These are phyloP conservation scores for Aspergillus sojae DNA, from an alignment of 2,329 filamentous ascomycete species.

Conservation along the genomic window DNA sequence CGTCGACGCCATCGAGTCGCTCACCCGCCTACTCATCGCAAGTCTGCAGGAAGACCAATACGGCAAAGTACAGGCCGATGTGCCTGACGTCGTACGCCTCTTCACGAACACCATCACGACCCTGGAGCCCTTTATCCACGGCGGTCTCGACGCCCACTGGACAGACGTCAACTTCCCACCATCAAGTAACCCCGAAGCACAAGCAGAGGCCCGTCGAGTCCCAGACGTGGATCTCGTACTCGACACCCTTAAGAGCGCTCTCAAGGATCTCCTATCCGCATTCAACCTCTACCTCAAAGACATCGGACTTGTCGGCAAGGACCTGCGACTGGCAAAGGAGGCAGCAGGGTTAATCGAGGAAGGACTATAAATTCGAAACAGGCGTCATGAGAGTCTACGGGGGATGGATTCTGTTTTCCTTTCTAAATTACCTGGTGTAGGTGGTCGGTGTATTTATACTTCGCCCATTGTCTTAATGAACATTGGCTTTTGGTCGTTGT, in stretches of 20 bases:
- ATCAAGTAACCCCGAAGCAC: slow-evolving; percentile 30
- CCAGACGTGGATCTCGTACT: slow-evolving; percentile 73
- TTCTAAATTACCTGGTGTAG: slow-evolving; percentile 10
- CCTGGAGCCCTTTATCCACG: slow-evolving; percentile 67
- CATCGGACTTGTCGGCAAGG: slow-evolving; percentile 68
- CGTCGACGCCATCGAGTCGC: slow-evolving; percentile 69
- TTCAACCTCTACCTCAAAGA: slow-evolving; percentile 77
- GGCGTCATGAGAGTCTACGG: neutral
- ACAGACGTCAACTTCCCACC: slow-evolving; percentile 68
- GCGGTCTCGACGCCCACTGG: slow-evolving; percentile 67
- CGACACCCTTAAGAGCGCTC: slow-evolving; percentile 63
- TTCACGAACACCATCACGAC: slow-evolving; percentile 70
- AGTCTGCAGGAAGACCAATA: slow-evolving; percentile 80
- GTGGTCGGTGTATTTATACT: slow-evolving; percentile 1
- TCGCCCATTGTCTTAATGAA: neutral
- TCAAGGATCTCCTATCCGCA: slow-evolving; percentile 66
- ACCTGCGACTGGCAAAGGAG: slow-evolving; percentile 74
- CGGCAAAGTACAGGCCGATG: slow-evolving; percentile 82
- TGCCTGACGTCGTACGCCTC: slow-evolving; percentile 72
- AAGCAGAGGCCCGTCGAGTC: slow-evolving; percentile 44
- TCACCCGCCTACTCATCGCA: slow-evolving; percentile 69
- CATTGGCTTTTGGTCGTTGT: neutral
- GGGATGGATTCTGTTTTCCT: slow-evolving; percentile 18
- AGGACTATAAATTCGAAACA: slow-evolving; percentile 10
- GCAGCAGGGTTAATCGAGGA: slow-evolving; percentile 46